Conservation (phyloP, 208 protist species). For the Naegleria lovaniensis region DNA sequence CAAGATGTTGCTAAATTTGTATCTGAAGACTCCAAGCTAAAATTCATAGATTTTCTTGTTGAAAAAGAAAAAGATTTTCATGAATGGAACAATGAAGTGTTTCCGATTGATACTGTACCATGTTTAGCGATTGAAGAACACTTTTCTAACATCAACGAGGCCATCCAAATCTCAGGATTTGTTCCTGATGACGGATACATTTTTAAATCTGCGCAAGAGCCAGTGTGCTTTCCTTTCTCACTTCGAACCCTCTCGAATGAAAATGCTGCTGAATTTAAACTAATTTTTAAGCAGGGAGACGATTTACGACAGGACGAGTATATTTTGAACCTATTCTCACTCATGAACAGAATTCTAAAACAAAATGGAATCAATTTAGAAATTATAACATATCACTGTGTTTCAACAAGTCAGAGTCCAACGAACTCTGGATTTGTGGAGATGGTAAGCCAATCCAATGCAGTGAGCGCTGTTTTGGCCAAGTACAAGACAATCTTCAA, state of each 20-base stretch:
- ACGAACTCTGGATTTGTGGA: background rate
- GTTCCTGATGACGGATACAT: background rate
- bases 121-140: background rate
- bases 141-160: background rate
- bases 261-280: conserved; percentile 38
- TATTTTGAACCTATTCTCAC: conserved; percentile 70
- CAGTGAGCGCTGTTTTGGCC: background rate
- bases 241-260: conserved; percentile 47
- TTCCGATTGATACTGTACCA: background rate
- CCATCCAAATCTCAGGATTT: background rate
- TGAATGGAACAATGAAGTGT: background rate
- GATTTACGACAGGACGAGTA: conserved; percentile 94
- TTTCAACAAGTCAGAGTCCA: conserved; percentile 39
- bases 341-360: conserved; percentile 57
- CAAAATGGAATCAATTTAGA: conserved; percentile 53
- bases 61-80: background rate
- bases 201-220: background rate
- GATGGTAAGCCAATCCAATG: background rate
- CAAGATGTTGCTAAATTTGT: background rate
- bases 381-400: conserved; percentile 50
- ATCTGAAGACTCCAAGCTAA: background rate
- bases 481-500: background rate
- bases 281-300: conserved; percentile 89
- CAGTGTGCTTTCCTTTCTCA: background rate
- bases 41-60: background rate